Evolutionary conservation across 306 rosid species (phyloP), one percentile per base, ranked within the genome.

Genomic region (Prunus mira): DNA sequence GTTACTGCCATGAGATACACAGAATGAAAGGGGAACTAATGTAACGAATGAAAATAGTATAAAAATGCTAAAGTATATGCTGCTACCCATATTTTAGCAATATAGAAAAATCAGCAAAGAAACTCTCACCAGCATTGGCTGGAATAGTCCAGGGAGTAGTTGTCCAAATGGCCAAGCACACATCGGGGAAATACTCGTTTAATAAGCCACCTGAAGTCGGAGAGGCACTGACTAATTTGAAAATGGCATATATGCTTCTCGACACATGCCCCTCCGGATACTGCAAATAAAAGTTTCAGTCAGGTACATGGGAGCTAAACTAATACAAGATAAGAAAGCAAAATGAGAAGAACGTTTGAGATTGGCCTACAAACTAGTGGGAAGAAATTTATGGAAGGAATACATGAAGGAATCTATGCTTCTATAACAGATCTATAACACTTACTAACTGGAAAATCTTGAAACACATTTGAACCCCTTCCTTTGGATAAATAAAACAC

Each of bases 121-220:
- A 60, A 85, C 81, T 83, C 86, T 76, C 78, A 92, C 99, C 99
- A 47, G 97, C 98, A 81, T 96, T 96, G 81, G 98, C 99, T 76
- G 98, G 99, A 80, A 96, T 74, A 74, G 99, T 96, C 99, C 98
- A 96, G 46, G 99, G 98, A 82, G 98, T 96, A 66, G 99, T 96
- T 43, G 99, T 96, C 98, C 99, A 96, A 77, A 92, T 80, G 78
- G 99, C 93, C 89, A 96, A 78, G 80, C 83, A 89, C 84, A 96
- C 78, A 87, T 96, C 82, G 45, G 96, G 93, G 81, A 81, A 76
- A 79, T 87, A 88, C 28, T 92, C 97, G 82, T 87, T 79, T 72
- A 96, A 75, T 74, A 87, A 81, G 82, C 78, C 88, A 80, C 80
- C 82, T 61, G 84, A 51, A 72, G 77, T 46, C 70, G 72, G 80